These are phyloP conservation scores for Hypoxylon lenormandii DNA, from an alignment of 495 filamentous ascomycete species.

Conservation along the genomic window DNA sequence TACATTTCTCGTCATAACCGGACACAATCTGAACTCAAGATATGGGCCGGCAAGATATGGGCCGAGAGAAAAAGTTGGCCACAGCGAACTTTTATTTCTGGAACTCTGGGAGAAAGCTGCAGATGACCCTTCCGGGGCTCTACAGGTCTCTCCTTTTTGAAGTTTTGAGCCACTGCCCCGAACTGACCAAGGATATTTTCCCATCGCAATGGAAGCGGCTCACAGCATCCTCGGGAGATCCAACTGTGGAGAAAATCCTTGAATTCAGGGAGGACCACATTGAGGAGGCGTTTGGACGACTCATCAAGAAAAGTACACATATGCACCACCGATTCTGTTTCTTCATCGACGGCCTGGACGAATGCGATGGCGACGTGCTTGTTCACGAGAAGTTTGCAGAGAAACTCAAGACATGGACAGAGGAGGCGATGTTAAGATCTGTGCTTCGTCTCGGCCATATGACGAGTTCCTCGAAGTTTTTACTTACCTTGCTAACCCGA, in stretches of 20 bases:
- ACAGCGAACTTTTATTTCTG: slow-evolving; percentile 60
- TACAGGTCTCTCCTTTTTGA: not conserved
- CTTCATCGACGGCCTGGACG: no score
- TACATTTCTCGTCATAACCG: slow-evolving; percentile 15
- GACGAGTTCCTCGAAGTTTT: not conserved
- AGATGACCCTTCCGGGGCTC: slow-evolving; percentile 42
- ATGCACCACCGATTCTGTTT: slow-evolving; percentile 48
- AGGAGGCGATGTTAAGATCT: not conserved
- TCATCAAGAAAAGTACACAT: not conserved
- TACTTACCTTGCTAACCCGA: not conserved
- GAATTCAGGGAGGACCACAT: slow-evolving; percentile 17
- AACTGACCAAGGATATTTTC: not conserved
- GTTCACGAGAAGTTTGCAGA: not conserved
- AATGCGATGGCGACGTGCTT: slow-evolving; percentile 48
- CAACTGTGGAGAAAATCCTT: not conserved
- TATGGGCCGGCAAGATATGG: no score
- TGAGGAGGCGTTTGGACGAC: not conserved
- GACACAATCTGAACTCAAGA: slow-evolving; percentile 27
- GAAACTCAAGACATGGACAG: not conserved
- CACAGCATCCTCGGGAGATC: not conserved
- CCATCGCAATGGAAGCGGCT: not conserved
- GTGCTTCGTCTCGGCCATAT: not conserved
- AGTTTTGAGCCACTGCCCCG: not conserved
- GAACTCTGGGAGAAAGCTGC: slow-evolving; percentile 51
- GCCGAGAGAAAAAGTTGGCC: slow-evolving; percentile 29